Base-by-base conservation (phyloP, 2,329 filamentous ascomycete species). In the Fusarium sp. region DNA sequence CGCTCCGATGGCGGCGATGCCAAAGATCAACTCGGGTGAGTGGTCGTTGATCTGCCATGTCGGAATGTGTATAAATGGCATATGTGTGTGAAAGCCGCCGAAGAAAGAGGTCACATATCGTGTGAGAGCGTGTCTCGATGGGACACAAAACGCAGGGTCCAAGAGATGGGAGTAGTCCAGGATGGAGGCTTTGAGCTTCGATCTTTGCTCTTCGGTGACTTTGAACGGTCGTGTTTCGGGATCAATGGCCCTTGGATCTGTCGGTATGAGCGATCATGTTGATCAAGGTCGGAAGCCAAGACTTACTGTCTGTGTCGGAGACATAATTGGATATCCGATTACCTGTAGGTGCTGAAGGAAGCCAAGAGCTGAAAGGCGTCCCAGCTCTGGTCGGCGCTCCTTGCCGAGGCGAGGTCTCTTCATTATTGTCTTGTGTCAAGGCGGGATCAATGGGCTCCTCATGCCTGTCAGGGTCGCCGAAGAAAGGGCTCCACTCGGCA, bases 401-500 rank as follows among this genome's bases (percentile, higher is more conserved):
- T 24, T 66, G 65, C 11, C 41, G 45, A 17, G 65, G 45, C 14
- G 65, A 41, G 0, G 52, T 28, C 13, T 24, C 32, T 14, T 47
- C 62, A 34, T 73, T 22, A 15, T 38, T 22, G 7, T n/a, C 18
- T 14, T 28, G 45, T 8, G 50, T 26, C 20, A 52, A n/a, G 2
- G 6, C 13, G 24, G 52, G 39, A 11, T 52, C 45, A 10, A 67
- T 17, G 11, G 42, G 45, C 2, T 68, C 62, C 22, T 60, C 32
- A 20, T 62, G 44, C 20, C 41, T 44, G 36, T 77, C 72, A 14
- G 76, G 77, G 10, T 77, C 75, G 17, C 82, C 72, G 48, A 83
- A 81, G 61, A 82, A 82, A 0, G 82, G 82, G 54, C 81, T 82
- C 82, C 82, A 83, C 72, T 83, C 81, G 2, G 82, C 79, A 8